phyloP scores from a whole-genome alignment of 176 grass and related monocot species.

The Aegilops umbellulata region DNA sequence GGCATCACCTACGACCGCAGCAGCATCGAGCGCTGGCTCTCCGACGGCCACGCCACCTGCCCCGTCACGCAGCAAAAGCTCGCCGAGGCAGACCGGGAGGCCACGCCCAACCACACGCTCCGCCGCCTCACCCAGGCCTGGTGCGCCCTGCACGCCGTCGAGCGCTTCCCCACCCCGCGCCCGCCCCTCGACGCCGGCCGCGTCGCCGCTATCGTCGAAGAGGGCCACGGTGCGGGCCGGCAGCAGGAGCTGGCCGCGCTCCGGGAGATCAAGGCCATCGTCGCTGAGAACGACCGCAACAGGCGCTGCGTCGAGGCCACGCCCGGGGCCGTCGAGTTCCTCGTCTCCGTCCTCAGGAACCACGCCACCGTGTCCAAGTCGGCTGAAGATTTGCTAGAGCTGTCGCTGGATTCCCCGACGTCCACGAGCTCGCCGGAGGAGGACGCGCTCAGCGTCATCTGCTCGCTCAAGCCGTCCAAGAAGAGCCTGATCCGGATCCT shows the following conservation, averaged over 20 bases:
- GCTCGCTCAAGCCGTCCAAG: conserved; percentile 55
- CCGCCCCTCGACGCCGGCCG: conserved; percentile 41
- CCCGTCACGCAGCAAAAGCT: conserved; percentile 58
- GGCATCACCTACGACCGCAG: conserved; percentile 90
- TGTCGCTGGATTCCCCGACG: conserved; percentile 18
- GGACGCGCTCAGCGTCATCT: conserved; percentile 50
- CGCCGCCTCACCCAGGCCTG: conserved; percentile 83
- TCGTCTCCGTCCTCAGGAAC: conserved; percentile 27
- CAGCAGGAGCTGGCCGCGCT: conserved; percentile 27
- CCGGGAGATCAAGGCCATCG: conserved; percentile 44
- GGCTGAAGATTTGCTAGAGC: neutral
- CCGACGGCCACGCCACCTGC: conserved; percentile 46
- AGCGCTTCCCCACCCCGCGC: conserved; percentile 69
- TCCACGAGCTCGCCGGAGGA: conserved; percentile 39
- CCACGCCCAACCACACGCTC: conserved; percentile 91
- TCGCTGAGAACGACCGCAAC: conserved; percentile 65
- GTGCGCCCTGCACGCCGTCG: conserved; percentile 63
- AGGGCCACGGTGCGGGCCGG: conserved; percentile 6
- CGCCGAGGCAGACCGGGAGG: conserved; percentile 29
- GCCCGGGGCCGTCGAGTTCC: conserved; percentile 37
- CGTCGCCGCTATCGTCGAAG: conserved; percentile 44
- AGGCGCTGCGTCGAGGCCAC: conserved; percentile 43
- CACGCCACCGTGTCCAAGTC: neutral
- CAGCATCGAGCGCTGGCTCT: conserved; percentile 85
- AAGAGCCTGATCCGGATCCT: conserved; percentile 27